Percentiles rank a stretch among this genome's conserved stretches.
Evolutionary conservation across 345 rosid genomes (phyloP).

Genomic region (Firmiana major): DNA sequence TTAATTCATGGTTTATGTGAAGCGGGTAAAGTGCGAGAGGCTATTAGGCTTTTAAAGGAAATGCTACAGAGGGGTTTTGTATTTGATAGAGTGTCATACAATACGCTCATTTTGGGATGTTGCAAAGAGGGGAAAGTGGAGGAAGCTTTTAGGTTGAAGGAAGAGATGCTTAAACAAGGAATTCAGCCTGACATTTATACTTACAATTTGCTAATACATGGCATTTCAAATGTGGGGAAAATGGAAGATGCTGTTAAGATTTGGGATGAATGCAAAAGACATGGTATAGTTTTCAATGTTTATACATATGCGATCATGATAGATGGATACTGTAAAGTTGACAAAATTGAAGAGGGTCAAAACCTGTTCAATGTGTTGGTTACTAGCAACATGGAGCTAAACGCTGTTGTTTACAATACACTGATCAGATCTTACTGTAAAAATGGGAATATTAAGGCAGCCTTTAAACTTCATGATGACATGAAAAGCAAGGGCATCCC

Average conservation of each 20-base stretch:
- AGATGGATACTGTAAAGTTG: constrained; percentile 69
- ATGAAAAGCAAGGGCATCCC: constrained; percentile 54
- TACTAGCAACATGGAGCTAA: constrained; percentile 38
- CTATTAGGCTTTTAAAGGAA: constrained; percentile 47
- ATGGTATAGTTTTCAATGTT: constrained; percentile 47
- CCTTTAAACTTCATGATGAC: constrained; percentile 52
- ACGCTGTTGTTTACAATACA: constrained; percentile 54
- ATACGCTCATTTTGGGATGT: constrained; percentile 52
- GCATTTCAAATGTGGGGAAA: constrained; percentile 48
- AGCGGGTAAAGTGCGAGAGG: constrained; percentile 55
- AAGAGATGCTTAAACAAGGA: constrained; percentile 60
- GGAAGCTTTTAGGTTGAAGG: constrained; percentile 55
- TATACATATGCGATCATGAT: constrained; percentile 67
- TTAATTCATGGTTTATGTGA: constrained; percentile 68
- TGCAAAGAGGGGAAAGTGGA: constrained; percentile 50
- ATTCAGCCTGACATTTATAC: constrained; percentile 62
- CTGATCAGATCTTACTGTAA: constrained; percentile 54
- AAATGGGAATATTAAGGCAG: constrained; percentile 46
- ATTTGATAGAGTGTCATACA: constrained; percentile 56
- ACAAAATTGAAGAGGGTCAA: constrained; percentile 57
- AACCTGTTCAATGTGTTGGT: constrained; percentile 55
- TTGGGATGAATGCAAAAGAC: constrained; percentile 52
- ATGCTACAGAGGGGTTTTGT: constrained; percentile 45
- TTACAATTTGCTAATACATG: constrained; percentile 52
- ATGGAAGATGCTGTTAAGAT: constrained; percentile 57